These are phyloP conservation scores for Syzygium aromaticum DNA, from an alignment of 345 rosid species.

Conservation along the genomic window DNA sequence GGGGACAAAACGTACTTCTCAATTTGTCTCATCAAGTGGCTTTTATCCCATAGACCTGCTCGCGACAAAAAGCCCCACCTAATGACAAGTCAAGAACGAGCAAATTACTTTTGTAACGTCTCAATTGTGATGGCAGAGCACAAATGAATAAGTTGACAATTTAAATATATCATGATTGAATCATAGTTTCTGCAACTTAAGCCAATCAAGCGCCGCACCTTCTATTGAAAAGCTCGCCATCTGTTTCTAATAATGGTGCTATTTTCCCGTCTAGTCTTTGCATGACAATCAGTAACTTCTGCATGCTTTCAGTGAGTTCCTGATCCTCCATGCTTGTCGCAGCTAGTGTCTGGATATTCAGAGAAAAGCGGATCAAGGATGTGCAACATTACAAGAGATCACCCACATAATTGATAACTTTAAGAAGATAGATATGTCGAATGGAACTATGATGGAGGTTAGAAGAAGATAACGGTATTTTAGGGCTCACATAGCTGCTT, in stretches of 20 bases:
- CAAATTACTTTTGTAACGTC: background rate
- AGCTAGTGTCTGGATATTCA: slow-evolving; percentile 58
- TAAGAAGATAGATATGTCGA: background rate
- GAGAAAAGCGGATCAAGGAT: background rate
- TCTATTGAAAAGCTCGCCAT: slow-evolving; percentile 82
- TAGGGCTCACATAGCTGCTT: background rate
- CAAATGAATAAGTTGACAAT: background rate
- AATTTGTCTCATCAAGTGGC: slow-evolving; percentile 97
- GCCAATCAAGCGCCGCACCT: slow-evolving; percentile 31
- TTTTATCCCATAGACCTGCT: slow-evolving; percentile 96
- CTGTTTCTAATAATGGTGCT: slow-evolving; percentile 76
- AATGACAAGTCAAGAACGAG: background rate
- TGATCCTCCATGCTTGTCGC: slow-evolving; percentile 82
- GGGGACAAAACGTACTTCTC: slow-evolving; percentile 51
- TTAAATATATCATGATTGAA: background rate
- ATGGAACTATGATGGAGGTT: background rate
- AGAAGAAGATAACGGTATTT: background rate
- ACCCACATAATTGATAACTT: background rate
- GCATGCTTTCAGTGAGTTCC: slow-evolving; percentile 87
- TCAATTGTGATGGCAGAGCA: background rate
- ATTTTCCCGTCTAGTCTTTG: slow-evolving; percentile 86
- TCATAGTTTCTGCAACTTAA: background rate
- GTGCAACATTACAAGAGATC: background rate
- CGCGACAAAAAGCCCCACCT: slow-evolving; percentile 99
- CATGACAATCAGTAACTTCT: slow-evolving; percentile 90